Conservation (phyloP, 352 stramenopile genomes). For the Phytophthora tubulina region DNA sequence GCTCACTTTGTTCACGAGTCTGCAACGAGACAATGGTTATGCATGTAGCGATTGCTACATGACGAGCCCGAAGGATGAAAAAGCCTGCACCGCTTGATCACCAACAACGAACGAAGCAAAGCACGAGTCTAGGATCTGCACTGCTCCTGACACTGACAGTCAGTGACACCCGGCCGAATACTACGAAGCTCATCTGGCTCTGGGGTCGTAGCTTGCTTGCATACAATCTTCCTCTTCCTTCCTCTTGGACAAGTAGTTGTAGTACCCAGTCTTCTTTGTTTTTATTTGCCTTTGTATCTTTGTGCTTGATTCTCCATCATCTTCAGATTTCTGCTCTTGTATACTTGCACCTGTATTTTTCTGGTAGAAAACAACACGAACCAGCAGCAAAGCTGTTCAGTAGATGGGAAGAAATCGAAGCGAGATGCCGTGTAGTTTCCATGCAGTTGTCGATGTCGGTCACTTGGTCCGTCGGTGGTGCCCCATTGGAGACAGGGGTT, state of each 20-base stretch:
- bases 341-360: constrained; percentile 33
- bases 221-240: constrained; percentile 41
- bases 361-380: constrained; percentile 31
- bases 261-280: constrained; percentile 52
- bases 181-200: constrained; percentile 19
- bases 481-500: constrained; percentile 18
- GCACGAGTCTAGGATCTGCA: constrained; percentile 20
- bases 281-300: constrained; percentile 56
- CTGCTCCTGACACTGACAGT: constrained; percentile 16
- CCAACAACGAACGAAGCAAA: constrained; percentile 15
- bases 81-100: constrained; percentile 7
- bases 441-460: constrained; percentile 34
- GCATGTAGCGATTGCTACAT: too few relatives aligned
- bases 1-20: too few relatives aligned
- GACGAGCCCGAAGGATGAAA: too few relatives aligned
- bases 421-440: constrained; percentile 37
- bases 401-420: constrained; percentile 25
- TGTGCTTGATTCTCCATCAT: constrained; percentile 46
- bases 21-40: too few relatives aligned
- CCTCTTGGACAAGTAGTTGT: constrained; percentile 47
- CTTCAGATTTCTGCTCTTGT: constrained; percentile 39
- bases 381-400: constrained; percentile 25
- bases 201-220: constrained; percentile 25
- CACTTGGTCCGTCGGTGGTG: constrained; percentile 15
- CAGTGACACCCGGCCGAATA: constrained; percentile 15